These are phyloP conservation scores for Citrullus colocynthis DNA, from an alignment of 306 rosid species.

Conservation along the genomic window DNA sequence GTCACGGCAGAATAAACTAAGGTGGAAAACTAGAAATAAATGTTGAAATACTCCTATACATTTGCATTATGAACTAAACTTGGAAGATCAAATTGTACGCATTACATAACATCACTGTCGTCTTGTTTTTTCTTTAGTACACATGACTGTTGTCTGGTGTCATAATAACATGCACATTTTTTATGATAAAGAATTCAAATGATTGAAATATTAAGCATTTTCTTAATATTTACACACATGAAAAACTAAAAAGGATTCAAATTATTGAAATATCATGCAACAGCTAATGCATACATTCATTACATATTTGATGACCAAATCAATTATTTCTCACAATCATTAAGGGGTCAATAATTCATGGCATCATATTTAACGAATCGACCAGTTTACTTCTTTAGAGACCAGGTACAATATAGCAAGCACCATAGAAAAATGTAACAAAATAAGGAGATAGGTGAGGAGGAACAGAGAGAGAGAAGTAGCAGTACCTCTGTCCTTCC, in stretches of 20 bases:
- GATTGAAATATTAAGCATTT: neutral
- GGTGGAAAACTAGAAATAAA: neutral
- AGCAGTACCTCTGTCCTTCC: conserved; percentile 83
- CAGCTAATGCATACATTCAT: neutral
- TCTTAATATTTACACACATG: neutral
- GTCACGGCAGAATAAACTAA: neutral
- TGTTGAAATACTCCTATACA: neutral
- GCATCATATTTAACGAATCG: neutral
- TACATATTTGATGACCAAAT: neutral
- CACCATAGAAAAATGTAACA: neutral
- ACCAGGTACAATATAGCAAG: neutral
- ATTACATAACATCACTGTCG: neutral
- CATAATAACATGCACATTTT: neutral
- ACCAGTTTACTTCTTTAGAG: neutral
- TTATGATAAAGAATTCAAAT: neutral
- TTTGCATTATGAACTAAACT: neutral
- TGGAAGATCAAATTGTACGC: neutral
- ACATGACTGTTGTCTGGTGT: neutral
- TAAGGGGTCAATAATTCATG: neutral
- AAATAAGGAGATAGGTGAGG: neutral
- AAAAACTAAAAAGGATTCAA: neutral
- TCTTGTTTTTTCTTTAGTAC: too few relatives aligned
- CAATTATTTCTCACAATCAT: neutral
- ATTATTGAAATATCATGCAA: neutral
- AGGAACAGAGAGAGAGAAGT: conserved; percentile 1